Evolutionary conservation across 2,329 filamentous ascomycete genomes (phyloP).

Genomic region (Fusarium goolgardi): DNA sequence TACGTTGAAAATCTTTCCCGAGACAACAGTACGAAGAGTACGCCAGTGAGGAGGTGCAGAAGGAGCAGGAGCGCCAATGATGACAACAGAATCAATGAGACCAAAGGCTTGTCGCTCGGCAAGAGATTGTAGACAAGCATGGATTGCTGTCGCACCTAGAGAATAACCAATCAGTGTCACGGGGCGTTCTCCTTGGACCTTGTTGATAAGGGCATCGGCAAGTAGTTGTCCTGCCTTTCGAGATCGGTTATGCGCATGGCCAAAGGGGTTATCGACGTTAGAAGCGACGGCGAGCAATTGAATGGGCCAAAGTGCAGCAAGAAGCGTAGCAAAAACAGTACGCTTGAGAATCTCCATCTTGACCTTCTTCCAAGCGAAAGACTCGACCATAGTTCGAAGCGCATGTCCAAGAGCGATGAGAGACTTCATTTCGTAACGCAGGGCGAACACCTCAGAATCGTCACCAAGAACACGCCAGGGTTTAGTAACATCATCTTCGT

Average conservation of each 20-base stretch:
- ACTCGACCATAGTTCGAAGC: slow-evolving; percentile 76
- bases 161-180: slow-evolving; percentile 86
- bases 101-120: slow-evolving; percentile 85
- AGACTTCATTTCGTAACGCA: slow-evolving; percentile 84
- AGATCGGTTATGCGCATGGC: slow-evolving; percentile 77
- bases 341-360: slow-evolving; percentile 80
- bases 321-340: slow-evolving; percentile 75
- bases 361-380: slow-evolving; percentile 79
- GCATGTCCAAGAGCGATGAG: slow-evolving; percentile 81
- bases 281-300: slow-evolving; percentile 73
- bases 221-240: slow-evolving; percentile 84
- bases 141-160: slow-evolving; percentile 83
- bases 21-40: slow-evolving; percentile 79
- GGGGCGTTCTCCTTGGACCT: slow-evolving; percentile 82
- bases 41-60: slow-evolving; percentile 80
- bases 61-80: slow-evolving; percentile 85
- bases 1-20: slow-evolving; percentile 86
- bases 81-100: slow-evolving; percentile 82
- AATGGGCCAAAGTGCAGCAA: slow-evolving; percentile 77
- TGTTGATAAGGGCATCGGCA: slow-evolving; percentile 84
- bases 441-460: slow-evolving; percentile 82
- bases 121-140: slow-evolving; percentile 80
- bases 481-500: slow-evolving; percentile 77
- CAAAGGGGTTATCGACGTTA: slow-evolving; percentile 85
- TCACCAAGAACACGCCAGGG: slow-evolving; percentile 82